Percentiles rank a stretch among this genome's conserved stretches.
phyloP scores from a whole-genome alignment of 78 protist genomes.

The Diacronema lutheri region DNA sequence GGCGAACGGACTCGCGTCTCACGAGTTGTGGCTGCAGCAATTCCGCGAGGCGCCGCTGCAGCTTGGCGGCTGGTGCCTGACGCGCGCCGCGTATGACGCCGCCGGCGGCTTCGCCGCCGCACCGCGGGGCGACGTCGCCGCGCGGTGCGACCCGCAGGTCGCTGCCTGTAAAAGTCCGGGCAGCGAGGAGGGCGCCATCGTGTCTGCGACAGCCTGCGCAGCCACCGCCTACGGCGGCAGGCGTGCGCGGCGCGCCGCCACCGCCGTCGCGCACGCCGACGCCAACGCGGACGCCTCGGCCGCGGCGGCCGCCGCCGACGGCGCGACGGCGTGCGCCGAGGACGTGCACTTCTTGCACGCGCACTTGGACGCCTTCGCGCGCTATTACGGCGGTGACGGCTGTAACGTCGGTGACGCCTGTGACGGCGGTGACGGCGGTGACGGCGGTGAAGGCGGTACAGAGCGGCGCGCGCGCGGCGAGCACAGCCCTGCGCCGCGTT shows the following conservation, averaged over 20 bases:
- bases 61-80: not conserved
- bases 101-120: not conserved
- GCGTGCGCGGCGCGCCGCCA: no score
- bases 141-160: not conserved
- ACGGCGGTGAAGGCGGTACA: no score
- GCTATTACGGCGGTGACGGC: no score
- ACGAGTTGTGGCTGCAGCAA: not conserved
- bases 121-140: not conserved
- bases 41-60: not conserved
- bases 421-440: no score
- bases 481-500: no score
- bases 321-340: not conserved
- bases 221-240: no score
- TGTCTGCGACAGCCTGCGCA: no score
- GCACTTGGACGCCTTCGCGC: no score
- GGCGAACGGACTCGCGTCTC: not conserved
- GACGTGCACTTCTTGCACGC: slow-evolving; percentile 21
- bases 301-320: not conserved
- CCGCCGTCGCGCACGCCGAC: not conserved
- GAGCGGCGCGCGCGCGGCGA: no score
- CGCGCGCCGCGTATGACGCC: not conserved
- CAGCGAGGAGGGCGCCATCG: no score
- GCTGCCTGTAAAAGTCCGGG: no score
- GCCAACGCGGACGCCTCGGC: not conserved
- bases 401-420: no score